These are phyloP conservation scores for Dioszegia hungarica DNA, from an alignment of 768 basidiomycete genomes.

Conservation along the genomic window DNA sequence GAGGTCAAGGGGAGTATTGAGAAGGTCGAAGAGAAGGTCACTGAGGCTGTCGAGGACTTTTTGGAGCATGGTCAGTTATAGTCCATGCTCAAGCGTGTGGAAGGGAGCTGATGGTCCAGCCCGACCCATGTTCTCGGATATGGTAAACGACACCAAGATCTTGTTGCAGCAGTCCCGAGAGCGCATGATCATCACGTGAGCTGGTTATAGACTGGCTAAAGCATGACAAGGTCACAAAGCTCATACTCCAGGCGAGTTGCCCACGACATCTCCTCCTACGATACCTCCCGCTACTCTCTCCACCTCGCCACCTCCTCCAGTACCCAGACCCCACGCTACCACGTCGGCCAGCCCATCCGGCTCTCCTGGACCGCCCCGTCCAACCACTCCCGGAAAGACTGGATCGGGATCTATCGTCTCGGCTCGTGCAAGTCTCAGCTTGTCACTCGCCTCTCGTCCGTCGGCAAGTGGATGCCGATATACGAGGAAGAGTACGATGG, in stretches of 20 bases:
- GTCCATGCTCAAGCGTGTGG: background rate
- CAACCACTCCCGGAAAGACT: constrained; percentile 83
- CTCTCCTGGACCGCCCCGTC: constrained; percentile 82
- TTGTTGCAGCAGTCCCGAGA: constrained; percentile 87
- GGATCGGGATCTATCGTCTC: constrained; percentile 77
- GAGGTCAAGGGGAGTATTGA: constrained; percentile 93
- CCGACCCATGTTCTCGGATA: constrained; percentile 78
- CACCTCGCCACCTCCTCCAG: constrained; percentile 54
- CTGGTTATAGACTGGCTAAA: constrained; percentile 4
- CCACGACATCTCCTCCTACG: constrained; percentile 72
- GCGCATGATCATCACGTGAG: constrained; percentile 84
- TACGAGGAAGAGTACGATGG: constrained; percentile 92
- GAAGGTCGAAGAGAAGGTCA: constrained; percentile 90
- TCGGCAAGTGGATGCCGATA: constrained; percentile 90
- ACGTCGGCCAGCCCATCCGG: constrained; percentile 82
- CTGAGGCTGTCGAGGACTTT: constrained; percentile 89
- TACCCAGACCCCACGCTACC: constrained; percentile 57
- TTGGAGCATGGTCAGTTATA: constrained; percentile 70
- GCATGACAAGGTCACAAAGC: background rate
- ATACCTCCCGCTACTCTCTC: constrained; percentile 72
- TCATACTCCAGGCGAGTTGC: constrained; percentile 64
- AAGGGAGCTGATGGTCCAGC: constrained; percentile 56
- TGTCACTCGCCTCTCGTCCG: constrained; percentile 76
- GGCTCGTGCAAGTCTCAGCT: constrained; percentile 79
- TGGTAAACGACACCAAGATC: constrained; percentile 87